Evolutionary conservation across 163 green algal genomes (phyloP).

Genomic region (Coccomyxa subellipsoidea): DNA sequence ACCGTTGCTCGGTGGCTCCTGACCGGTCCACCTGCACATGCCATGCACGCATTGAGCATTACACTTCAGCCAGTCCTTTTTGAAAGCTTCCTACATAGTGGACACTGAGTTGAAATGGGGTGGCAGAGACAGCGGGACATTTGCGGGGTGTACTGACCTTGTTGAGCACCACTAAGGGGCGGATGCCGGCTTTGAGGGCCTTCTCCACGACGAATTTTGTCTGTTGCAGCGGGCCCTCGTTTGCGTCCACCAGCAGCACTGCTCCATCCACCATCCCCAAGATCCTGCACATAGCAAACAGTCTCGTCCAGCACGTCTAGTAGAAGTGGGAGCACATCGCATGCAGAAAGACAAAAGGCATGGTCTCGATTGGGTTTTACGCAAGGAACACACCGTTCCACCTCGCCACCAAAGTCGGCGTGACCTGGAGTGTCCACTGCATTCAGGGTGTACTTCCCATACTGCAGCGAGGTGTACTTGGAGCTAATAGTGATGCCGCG

Average conservation of each 20-base stretch:
- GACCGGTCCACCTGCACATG: constrained; percentile 49
- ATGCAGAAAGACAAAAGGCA: too few species aligned
- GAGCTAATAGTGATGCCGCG: constrained; percentile 84
- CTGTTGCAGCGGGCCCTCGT: constrained; percentile 67
- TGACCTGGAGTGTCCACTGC: constrained; percentile 85
- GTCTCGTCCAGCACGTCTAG: too few species aligned
- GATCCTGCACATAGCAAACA: constrained; percentile 44
- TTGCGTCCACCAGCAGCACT: constrained; percentile 77
- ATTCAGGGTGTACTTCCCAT: constrained; percentile 65
- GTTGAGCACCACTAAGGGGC: constrained; percentile 75
- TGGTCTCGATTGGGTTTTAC: too few species aligned
- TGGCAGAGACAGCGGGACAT: too few species aligned
- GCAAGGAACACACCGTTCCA: constrained; percentile 41
- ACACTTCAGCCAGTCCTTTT: too few species aligned
- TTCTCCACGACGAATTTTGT: constrained; percentile 83
- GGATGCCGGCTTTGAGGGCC: constrained; percentile 56
- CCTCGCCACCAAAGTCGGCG: constrained; percentile 87
- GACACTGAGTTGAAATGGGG: too few species aligned
- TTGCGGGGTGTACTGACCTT: too few species aligned
- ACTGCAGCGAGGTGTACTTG: constrained; percentile 78
- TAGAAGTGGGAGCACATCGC: too few species aligned
- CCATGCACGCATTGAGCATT: too few species aligned
- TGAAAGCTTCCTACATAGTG: too few species aligned
- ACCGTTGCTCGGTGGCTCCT: constrained; percentile 57
- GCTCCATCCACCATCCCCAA: constrained; percentile 73